A percentile compares a stretch with the other conserved stretches of the same genome.
These are phyloP conservation scores for Camillea tinctor DNA, from an alignment of 2,329 filamentous ascomycete genomes.

Conservation along the genomic window DNA sequence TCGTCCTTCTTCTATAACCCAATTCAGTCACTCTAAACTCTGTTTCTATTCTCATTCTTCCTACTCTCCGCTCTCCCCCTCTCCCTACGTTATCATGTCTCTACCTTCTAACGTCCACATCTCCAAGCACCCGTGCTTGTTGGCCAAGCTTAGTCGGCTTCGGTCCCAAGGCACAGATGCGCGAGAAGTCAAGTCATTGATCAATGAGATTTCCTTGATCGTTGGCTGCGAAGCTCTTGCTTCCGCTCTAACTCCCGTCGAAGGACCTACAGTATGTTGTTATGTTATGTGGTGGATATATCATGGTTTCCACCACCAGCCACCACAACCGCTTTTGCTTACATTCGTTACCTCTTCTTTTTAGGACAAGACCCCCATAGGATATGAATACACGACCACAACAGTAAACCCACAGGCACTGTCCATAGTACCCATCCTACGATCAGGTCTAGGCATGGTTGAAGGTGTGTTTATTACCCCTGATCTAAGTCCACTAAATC, in stretches of 20 bases:
- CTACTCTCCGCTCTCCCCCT: slow-evolving; percentile 1
- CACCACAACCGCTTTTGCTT: neutral
- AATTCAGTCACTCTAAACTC: no score
- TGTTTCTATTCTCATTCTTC: neutral
- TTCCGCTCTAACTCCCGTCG: slow-evolving; percentile 53
- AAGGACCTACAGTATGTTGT: slow-evolving; percentile 62
- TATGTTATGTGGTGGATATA: slow-evolving; percentile 3
- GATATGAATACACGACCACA: slow-evolving; percentile 69
- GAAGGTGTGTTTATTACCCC: slow-evolving; percentile 53
- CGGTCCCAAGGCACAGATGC: slow-evolving; percentile 69
- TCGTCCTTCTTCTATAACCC: no score
- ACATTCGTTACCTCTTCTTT: slow-evolving; percentile 2
- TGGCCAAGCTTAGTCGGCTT: slow-evolving; percentile 86
- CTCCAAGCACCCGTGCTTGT: slow-evolving; percentile 81
- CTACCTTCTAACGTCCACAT: slow-evolving; percentile 68
- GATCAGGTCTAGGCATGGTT: slow-evolving; percentile 88
- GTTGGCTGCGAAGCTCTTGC: slow-evolving; percentile 80
- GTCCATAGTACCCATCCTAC: slow-evolving; percentile 86
- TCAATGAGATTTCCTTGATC: slow-evolving; percentile 84
- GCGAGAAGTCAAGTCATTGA: slow-evolving; percentile 74
- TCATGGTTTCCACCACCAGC: no score
- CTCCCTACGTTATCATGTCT: slow-evolving; percentile 23
- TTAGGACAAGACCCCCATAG: slow-evolving; percentile 76
- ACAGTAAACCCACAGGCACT: slow-evolving; percentile 64
- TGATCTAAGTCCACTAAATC: neutral